A percentile compares a stretch with the other conserved stretches of the same genome.
These are phyloP conservation scores for Quambalaria eucalypti DNA, from an alignment of 1,284 basidiomycete genomes.

Conservation along the genomic window DNA sequence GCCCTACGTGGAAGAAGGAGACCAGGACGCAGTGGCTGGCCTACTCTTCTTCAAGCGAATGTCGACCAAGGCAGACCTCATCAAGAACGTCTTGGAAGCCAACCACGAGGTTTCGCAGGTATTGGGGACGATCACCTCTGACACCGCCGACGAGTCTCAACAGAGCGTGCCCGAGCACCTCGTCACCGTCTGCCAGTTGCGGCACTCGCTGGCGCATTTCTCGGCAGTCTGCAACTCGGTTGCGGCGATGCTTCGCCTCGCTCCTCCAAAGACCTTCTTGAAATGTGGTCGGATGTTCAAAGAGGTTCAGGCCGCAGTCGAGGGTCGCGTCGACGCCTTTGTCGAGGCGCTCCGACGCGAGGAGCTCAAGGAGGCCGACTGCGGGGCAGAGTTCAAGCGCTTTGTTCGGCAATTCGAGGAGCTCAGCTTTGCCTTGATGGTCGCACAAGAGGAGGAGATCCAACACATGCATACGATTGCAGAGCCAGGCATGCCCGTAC, in stretches of 20 bases:
- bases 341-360: conserved; percentile 72
- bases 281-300: conserved; percentile 65
- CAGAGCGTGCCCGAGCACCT: conserved; percentile 27
- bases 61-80: conserved; percentile 34
- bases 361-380: conserved; percentile 84
- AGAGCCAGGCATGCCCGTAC: conserved; percentile 60
- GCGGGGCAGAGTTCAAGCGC: conserved; percentile 73
- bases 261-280: conserved; percentile 32
- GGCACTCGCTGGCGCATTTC: conserved; percentile 40
- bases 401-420: conserved; percentile 37
- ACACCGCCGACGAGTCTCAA: not conserved
- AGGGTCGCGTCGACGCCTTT: conserved; percentile 83
- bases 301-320: conserved; percentile 70
- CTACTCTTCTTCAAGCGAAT: conserved; percentile 43
- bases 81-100: conserved; percentile 34
- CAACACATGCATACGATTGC: not conserved
- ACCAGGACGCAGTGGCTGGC: conserved; percentile 31
- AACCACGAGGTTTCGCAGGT: conserved; percentile 23
- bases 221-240: conserved; percentile 36
- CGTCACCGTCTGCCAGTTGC: conserved; percentile 36
- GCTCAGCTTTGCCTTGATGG: conserved; percentile 19
- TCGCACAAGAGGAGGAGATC: conserved; percentile 6
- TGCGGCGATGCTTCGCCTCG: conserved; percentile 32
- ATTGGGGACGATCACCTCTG: not conserved
- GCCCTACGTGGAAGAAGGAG: conserved; percentile 27